phyloP scores from a whole-genome alignment of 1,139 yeast species.

The Saccharomycopsis phalli region DNA sequence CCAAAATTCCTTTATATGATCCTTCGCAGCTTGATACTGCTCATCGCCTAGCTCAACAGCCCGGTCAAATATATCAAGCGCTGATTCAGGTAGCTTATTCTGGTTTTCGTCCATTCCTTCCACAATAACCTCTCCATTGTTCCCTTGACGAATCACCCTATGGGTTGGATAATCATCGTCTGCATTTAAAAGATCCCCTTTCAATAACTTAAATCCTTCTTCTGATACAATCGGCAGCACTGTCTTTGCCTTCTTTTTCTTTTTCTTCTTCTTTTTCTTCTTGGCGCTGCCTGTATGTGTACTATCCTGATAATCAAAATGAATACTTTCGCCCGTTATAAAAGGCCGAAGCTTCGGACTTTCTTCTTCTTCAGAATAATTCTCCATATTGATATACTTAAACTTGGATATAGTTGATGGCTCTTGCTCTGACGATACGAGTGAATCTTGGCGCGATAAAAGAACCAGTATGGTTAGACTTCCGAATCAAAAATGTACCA shows the following conservation, averaged over 20 bases:
- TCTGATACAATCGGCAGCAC: slow-evolving; percentile 16
- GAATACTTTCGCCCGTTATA: slow-evolving; percentile 49
- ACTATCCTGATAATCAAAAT: slow-evolving; percentile 41
- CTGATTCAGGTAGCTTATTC: slow-evolving; percentile 15
- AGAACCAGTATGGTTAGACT: too few species aligned
- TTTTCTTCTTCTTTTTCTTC: slow-evolving; percentile 27
- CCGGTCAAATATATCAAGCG: slow-evolving; percentile 11
- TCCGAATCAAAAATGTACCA: too few species aligned
- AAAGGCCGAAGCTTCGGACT: slow-evolving; percentile 24
- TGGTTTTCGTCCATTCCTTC: slow-evolving; percentile 27
- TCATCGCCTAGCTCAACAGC: slow-evolving; percentile 19
- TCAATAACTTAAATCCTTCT: not conserved
- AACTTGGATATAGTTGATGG: too few species aligned
- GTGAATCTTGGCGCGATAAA: too few species aligned
- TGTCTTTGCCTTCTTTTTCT: slow-evolving; percentile 31
- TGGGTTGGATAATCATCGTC: slow-evolving; percentile 62
- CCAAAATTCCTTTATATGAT: slow-evolving; percentile 62
- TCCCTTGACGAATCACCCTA: slow-evolving; percentile 60
- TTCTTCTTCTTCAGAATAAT: too few species aligned
- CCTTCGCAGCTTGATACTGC: slow-evolving; percentile 21
- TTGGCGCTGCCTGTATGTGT: slow-evolving; percentile 18
- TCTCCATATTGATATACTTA: too few species aligned
- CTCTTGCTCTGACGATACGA: too few species aligned
- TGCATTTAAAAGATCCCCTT: slow-evolving; percentile 24
- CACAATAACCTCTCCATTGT: slow-evolving; percentile 69